Conservation (phyloP, 148 eudicot species). For the Heliosperma pusillum region DNA sequence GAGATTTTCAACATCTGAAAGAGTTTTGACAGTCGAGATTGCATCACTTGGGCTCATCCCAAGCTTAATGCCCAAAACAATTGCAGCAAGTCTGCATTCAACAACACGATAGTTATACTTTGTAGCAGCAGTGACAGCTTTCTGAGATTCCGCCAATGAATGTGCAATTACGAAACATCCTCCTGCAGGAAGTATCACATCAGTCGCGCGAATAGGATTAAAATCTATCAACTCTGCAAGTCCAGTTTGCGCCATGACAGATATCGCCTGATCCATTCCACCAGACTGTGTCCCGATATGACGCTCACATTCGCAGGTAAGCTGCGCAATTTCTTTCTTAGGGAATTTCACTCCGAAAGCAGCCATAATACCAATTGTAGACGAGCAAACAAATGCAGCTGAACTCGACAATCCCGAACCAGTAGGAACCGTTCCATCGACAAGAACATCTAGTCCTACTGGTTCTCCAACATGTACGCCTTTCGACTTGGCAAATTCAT, state of each 20-base stretch:
- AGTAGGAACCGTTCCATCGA: constrained; percentile 96
- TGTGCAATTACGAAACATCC: constrained; percentile 93
- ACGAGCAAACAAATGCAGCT: constrained; percentile 94
- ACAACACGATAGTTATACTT: constrained; percentile 97
- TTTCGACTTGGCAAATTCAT: constrained; percentile 73
- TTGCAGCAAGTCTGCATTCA: constrained; percentile 95
- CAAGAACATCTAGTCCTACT: constrained; percentile 82
- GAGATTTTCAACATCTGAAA: constrained; percentile 95
- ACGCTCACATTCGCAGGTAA: constrained; percentile 89
- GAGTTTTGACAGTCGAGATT: constrained; percentile 59
- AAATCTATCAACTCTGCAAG: constrained; percentile 91
- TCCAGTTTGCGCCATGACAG: constrained; percentile 88
- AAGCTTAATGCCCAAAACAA: constrained; percentile 80
- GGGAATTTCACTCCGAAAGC: constrained; percentile 63
- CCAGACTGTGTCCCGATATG: constrained; percentile 99
- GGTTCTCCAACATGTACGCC: constrained; percentile 68
- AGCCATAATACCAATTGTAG: constrained; percentile 92
- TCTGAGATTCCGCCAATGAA: constrained; percentile 91
- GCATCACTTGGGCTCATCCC: constrained; percentile 87
- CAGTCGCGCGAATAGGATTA: constrained; percentile 94
- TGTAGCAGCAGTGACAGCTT: constrained; percentile 97
- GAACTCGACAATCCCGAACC: constrained; percentile 98
- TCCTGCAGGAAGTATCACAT: constrained; percentile 88
- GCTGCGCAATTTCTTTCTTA: constrained; percentile 96
- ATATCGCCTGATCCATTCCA: constrained; percentile 99